A percentile compares a stretch with the other conserved stretches of the same genome.
These are phyloP conservation scores for Daldinia grandis DNA, from an alignment of 495 filamentous ascomycete species.

Conservation along the genomic window DNA sequence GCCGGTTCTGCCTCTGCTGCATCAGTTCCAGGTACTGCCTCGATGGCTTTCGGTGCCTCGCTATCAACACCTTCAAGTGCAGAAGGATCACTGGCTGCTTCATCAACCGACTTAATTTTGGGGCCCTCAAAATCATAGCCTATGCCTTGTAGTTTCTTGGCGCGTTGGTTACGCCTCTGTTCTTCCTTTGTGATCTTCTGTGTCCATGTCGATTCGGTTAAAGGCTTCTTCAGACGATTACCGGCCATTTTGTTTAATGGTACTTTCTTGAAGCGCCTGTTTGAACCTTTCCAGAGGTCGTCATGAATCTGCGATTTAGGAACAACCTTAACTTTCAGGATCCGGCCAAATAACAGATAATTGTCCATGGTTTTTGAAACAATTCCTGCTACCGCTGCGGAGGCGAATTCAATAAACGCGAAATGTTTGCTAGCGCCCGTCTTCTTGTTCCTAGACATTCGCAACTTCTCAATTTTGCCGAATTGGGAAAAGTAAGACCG, in stretches of 20 bases:
- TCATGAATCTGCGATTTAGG: conserved; percentile 78
- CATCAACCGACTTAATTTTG: conserved; percentile 70
- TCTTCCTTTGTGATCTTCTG: conserved; percentile 75
- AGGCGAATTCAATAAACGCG: conserved; percentile 90
- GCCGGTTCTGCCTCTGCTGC: conserved; percentile 5
- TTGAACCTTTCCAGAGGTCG: conserved; percentile 84
- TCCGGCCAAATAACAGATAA: conserved; percentile 93
- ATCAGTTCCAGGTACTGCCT: conserved; percentile 35
- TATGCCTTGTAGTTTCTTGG: conserved; percentile 76
- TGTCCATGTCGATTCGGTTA: conserved; percentile 77
- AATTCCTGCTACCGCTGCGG: conserved; percentile 80
- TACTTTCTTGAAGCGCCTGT: conserved; percentile 84
- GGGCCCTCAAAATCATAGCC: conserved; percentile 87
- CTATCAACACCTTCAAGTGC: conserved; percentile 46
- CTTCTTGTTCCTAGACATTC: conserved; percentile 88
- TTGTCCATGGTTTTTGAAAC: conserved; percentile 96
- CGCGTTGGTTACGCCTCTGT: conserved; percentile 68
- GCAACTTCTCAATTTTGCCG: conserved; percentile 77
- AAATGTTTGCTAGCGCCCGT: conserved; percentile 91
- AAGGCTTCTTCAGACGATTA: conserved; percentile 71
- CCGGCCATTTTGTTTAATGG: conserved; percentile 87
- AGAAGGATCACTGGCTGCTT: conserved; percentile 32
- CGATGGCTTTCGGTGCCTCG: conserved; percentile 50
- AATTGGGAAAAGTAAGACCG: conserved; percentile 94
- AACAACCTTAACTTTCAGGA: conserved; percentile 84